Base-by-base conservation (phyloP, 805 yeast species). In the Yarrowia divulgata region DNA sequence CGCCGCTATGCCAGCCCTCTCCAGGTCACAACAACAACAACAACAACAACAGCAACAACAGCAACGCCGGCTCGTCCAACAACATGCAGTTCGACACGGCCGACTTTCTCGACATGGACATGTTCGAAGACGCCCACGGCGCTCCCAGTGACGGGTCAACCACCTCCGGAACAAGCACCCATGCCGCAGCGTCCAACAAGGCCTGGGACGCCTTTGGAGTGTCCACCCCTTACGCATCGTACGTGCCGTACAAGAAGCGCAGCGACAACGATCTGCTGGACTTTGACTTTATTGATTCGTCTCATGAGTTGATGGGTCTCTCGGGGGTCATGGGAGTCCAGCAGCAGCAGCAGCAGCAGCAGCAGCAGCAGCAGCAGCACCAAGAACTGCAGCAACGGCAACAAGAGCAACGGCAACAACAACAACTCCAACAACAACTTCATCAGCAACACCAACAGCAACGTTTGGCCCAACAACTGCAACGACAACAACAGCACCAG, bases 161-260 rank as follows among this genome's bases (percentile, higher is more conserved):
- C 19, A 43, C 66, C 42, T 32, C 34, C 8, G 52, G 52, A 2
- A 16, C 52, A 19, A 40, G 48, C 52, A 45, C 66, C 10, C 62
- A 55, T 9, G 63, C 39, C 23, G 48, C 40, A 3, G 49, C 35
- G 37, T 14, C 63, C 32, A 34, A 42, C 52, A 60, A 60, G 34
- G 66, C 66, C 18, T 60, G 66, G 66, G 66, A 60, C 42, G 66
- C 66, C 34, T 60, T 60, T 35, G 66, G 66, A 13, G 66, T 60
- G 18, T 32, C 66, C 40, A 34, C 66, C 1, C 64, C 64, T n/a
- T 60, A 60, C 52, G 52, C 3, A 5, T 43, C 52, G 8, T 60
- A 60, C 16, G 52, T 60, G 3, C 66, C 66, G 8, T 60, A 60
- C 42, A 60, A 60, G 19, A 60, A 60, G 34, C 52, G 66, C 32